Evolutionary conservation across 225 moss, liverwort and hornwort genomes (phyloP).

Genomic region (Sphagnum contortum): DNA sequence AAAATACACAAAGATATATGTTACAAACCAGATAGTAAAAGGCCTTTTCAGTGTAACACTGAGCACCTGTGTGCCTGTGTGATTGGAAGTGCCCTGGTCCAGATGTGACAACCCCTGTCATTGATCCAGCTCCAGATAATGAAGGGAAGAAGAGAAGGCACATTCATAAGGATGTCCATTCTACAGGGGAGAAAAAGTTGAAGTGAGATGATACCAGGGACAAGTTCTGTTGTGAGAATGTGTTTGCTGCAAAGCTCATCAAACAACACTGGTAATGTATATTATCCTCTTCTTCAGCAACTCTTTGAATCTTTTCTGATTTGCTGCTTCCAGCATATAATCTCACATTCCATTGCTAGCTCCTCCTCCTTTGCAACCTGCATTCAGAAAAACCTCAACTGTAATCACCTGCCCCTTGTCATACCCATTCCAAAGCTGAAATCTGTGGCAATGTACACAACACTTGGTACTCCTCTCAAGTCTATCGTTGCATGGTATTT

Average conservation of each 20-base stretch:
- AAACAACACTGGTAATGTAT: constrained; percentile 71
- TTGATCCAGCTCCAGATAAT: constrained; percentile 1
- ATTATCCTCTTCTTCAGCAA: constrained; percentile 53
- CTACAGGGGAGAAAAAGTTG: not conserved
- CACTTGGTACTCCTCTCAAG: too few species aligned
- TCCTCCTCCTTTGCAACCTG: constrained; percentile 99
- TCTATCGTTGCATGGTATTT: too few species aligned
- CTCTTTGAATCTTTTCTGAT: constrained; percentile 66
- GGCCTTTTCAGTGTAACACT: constrained; percentile 73
- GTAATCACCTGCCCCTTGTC: too few species aligned
- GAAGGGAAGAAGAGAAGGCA: not conserved
- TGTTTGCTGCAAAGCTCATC: constrained; percentile 75
- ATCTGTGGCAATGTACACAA: too few species aligned
- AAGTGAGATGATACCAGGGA: constrained; percentile 45
- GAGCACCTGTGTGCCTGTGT: constrained; percentile 62
- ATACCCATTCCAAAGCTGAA: too few species aligned
- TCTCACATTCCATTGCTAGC: constrained; percentile 87
- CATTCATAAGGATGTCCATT: not conserved
- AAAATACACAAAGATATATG: too few species aligned
- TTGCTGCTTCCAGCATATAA: constrained; percentile 68
- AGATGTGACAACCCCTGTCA: constrained; percentile 65
- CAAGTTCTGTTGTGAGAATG: constrained; percentile 87
- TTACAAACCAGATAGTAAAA: constrained; percentile 76
- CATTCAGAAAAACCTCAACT: not conserved
- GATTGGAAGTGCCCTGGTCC: constrained; percentile 70